A percentile compares a stretch with the other conserved stretches of the same genome.
These are phyloP conservation scores for Phytopythium kandeliae DNA, from an alignment of 352 stramenopile genomes.

Conservation along the genomic window DNA sequence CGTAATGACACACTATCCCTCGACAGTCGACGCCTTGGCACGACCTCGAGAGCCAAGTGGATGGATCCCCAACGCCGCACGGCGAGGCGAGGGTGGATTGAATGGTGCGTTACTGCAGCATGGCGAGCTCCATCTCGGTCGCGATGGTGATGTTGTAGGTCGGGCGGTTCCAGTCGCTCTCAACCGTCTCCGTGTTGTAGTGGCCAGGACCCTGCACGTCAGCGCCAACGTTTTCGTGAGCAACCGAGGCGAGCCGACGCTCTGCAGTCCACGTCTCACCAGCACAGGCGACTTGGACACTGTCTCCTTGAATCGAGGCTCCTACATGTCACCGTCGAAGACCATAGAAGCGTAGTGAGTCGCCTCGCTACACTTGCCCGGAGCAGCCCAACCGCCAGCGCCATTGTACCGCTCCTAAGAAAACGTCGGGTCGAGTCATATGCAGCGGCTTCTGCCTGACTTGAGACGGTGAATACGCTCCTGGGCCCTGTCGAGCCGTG, in stretches of 20 bases:
- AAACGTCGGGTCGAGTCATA: slow-evolving; percentile 63
- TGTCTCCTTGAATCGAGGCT: slow-evolving; percentile 68
- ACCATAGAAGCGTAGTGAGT: no score
- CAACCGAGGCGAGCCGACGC: neutral
- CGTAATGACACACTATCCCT: no score
- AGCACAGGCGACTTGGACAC: slow-evolving; percentile 46
- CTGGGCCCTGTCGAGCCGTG: slow-evolving; percentile 33
- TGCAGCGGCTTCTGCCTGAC: slow-evolving; percentile 50
- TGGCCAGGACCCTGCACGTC: slow-evolving; percentile 53
- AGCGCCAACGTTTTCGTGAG: neutral
- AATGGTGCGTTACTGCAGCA: slow-evolving; percentile 29
- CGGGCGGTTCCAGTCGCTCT: slow-evolving; percentile 80
- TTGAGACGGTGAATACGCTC: slow-evolving; percentile 37
- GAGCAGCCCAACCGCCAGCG: no score
- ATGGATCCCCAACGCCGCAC: no score
- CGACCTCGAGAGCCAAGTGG: no score
- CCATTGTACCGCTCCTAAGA: slow-evolving; percentile 42
- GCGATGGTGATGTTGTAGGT: slow-evolving; percentile 86
- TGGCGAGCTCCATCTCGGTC: slow-evolving; percentile 77
- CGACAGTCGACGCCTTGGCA: no score
- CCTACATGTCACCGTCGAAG: slow-evolving; percentile 26
- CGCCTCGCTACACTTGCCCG: no score
- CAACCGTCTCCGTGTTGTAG: slow-evolving; percentile 66
- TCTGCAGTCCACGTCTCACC: slow-evolving; percentile 20
- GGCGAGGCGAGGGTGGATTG: no score